A percentile compares a stretch with the other conserved stretches of the same genome.
Evolutionary conservation across 2,329 filamentous ascomycete genomes (phyloP).

Genomic region (Mycosphaerelloides madeirae): DNA sequence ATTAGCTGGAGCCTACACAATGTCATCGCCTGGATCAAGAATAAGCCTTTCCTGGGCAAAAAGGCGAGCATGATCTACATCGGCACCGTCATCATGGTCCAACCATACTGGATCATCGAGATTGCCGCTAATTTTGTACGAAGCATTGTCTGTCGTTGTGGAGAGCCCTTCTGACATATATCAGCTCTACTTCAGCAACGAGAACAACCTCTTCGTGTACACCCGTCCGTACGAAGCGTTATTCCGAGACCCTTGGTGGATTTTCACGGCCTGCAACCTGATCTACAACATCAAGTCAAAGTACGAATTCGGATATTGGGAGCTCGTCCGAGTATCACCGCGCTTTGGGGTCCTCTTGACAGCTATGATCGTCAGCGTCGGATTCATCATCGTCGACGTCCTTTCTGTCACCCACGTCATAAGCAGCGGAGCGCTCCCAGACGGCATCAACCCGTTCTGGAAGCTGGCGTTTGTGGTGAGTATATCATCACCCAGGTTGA

Average conservation of each 20-base stretch:
- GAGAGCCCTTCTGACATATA: conserved; percentile 4
- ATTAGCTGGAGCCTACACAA: conserved; percentile 59
- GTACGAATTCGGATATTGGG: conserved; percentile 53
- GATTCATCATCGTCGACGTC: conserved; percentile 59
- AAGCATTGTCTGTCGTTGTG: not conserved
- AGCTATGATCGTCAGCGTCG: conserved; percentile 57
- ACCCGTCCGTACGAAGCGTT: conserved; percentile 58
- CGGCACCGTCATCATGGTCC: conserved; percentile 52
- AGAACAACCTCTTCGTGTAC: conserved; percentile 45
- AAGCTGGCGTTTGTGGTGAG: conserved; percentile 52
- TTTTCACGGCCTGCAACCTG: conserved; percentile 56
- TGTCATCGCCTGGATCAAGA: conserved; percentile 64
- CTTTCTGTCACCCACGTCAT: conserved; percentile 50
- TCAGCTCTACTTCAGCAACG: conserved; percentile 49
- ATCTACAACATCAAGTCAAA: conserved; percentile 60
- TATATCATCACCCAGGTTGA: not conserved
- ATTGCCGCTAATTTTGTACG: conserved; percentile 58
- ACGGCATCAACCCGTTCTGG: conserved; percentile 64
- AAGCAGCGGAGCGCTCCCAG: conserved; percentile 29
- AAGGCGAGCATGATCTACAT: conserved; percentile 54
- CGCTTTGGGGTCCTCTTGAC: conserved; percentile 60
- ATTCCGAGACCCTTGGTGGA: conserved; percentile 65
- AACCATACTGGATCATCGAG: conserved; percentile 62
- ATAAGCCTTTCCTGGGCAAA: conserved; percentile 49
- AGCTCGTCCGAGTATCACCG: conserved; percentile 57